Percentiles rank a stretch among this genome's conserved stretches.
These are phyloP conservation scores for Metschnikowia continentalis DNA, from an alignment of 805 yeast genomes.

Conservation along the genomic window DNA sequence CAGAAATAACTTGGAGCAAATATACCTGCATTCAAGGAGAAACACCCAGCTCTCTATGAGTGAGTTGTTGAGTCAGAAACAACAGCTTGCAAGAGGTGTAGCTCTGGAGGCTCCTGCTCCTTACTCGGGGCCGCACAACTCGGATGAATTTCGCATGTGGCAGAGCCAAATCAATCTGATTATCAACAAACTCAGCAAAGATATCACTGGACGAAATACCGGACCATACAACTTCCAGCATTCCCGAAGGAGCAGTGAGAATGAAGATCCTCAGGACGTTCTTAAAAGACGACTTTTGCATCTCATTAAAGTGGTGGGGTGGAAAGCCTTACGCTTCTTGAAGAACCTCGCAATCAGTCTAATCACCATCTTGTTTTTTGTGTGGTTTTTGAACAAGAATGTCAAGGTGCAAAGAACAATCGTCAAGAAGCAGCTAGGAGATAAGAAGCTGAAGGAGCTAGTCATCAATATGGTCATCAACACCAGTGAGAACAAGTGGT, in stretches of 20 bases:
- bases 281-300: constrained; percentile 22
- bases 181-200: constrained; percentile 42
- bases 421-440: constrained; percentile 28
- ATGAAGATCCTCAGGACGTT: constrained; percentile 6
- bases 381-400: constrained; percentile 41
- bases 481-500: constrained; percentile 43
- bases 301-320: constrained; percentile 27
- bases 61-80: constrained; percentile 32
- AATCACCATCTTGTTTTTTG: constrained; percentile 34
- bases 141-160: constrained; percentile 48
- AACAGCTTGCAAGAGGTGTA: constrained; percentile 11
- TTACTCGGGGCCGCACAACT: constrained; percentile 8
- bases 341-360: constrained; percentile 35
- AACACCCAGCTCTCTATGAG: constrained; percentile 32
- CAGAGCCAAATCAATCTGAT: constrained; percentile 50
- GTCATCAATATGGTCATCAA: constrained; percentile 41
- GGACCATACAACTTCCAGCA: constrained; percentile 7
- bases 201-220: constrained; percentile 13
- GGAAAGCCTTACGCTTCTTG: constrained; percentile 23
- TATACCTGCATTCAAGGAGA: constrained; percentile 42
- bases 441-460: constrained; percentile 31
- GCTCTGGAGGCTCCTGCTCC: constrained; percentile 5
- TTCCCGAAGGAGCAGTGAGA: constrained; percentile 9
- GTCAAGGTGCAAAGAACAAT: constrained; percentile 36
- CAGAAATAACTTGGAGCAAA: constrained; percentile 36